Conservation (phyloP, 2,329 filamentous ascomycete genomes). For the Penicillium sp. region DNA sequence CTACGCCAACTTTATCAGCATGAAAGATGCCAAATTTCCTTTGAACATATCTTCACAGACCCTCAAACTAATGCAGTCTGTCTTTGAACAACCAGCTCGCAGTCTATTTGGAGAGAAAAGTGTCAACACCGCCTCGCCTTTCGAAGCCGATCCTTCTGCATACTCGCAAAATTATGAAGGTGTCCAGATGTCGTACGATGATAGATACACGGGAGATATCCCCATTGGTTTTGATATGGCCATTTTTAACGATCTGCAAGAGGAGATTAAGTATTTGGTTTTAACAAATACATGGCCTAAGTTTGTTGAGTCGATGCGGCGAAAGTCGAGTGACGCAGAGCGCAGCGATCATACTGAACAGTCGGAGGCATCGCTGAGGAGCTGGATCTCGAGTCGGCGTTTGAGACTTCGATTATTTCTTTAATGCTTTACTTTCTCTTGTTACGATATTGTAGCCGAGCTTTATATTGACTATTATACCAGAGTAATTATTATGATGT, state of each 20-base stretch:
- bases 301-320: constrained; percentile 3
- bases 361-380: background rate
- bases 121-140: constrained; percentile 1
- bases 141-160: background rate
- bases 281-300: constrained; percentile 9
- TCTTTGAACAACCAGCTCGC: constrained; percentile 3
- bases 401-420: background rate
- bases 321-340: constrained; percentile 3
- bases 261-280: constrained; percentile 9
- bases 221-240: background rate
- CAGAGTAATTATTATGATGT: no score
- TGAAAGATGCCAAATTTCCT: constrained; percentile 6
- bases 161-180: background rate
- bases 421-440: background rate
- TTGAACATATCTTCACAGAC: constrained; percentile 7
- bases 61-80: background rate
- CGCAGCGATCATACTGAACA: background rate
- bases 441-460: no score
- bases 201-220: constrained; percentile 1
- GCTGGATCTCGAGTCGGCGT: background rate
- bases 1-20: constrained; percentile 7
- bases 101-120: background rate
- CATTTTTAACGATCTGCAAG: constrained; percentile 4
- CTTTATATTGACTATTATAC: no score
- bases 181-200: background rate